Base-by-base conservation (phyloP, 2,329 filamentous ascomycete genomes). In the Hypoxylon sp. region DNA sequence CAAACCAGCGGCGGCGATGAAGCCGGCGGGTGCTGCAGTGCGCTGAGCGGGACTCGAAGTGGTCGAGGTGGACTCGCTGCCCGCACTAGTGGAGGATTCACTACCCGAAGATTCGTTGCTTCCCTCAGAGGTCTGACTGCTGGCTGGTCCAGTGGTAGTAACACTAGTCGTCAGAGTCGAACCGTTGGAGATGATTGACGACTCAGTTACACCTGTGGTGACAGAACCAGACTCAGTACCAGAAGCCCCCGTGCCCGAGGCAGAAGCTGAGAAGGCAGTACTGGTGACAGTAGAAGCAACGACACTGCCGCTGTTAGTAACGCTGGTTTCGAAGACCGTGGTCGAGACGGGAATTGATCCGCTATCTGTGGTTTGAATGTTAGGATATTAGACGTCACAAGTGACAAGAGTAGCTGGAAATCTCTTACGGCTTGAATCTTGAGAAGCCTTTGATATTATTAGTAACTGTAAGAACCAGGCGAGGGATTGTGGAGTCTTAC, bases 1-100 rank as follows among this genome's bases (percentile, higher is more conserved):
- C 50, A 77, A 53, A 60, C 75, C 75, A 27, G 73, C 75, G 54
- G 72, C 74, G 41, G 74, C 74, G 14, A 74, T 60, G 37, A 77
- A 51, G 34, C 74, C 75, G 16, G 66, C 65, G 7, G 75, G 75
- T 16, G 73, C 75, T 37, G 72, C 72, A 46, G 75, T 77, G 43
- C 71, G 72, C 50, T 71, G 68, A 32, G 68, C 63, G 48, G 59
- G 57, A 29, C 63, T 64, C 14, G 62, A 56, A 12, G 61, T 67
- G 8, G 68, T 60, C 14, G 65, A 67, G 30, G 21, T 16, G 3
- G 55, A 19, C n/a, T 48, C 47, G 8, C 21, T 30, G 14, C 30
- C 37, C 2, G 47, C 34, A 2, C n/a, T 30, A 27, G 39, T 30
- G 9, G 52, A 14, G n/a, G 69, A 56, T 21, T 51, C 52, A 30